A percentile compares a stretch with the other conserved stretches of the same genome.
Evolutionary conservation across 805 yeast genomes (phyloP).

Genomic region (Zygoascus biomembranicola): DNA sequence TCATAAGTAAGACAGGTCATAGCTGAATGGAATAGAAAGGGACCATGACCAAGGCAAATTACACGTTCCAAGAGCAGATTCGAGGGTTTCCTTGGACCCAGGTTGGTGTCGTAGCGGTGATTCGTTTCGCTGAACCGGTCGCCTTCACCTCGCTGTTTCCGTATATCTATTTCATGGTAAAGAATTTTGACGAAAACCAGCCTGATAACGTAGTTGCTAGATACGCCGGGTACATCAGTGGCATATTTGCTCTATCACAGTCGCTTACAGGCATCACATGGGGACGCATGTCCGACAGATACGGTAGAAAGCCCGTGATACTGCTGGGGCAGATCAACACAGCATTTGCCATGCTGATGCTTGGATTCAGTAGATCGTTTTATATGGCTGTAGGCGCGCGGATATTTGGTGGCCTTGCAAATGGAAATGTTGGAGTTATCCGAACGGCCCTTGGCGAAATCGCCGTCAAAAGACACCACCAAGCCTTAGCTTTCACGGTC

Average conservation of each 20-base stretch:
- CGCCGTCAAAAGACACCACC: conserved; percentile 48
- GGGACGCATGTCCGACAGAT: conserved; percentile 47
- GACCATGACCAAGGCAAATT: background rate
- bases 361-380: conserved; percentile 48
- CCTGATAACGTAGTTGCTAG: conserved; percentile 43
- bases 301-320: conserved; percentile 51
- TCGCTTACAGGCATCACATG: conserved; percentile 50
- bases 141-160: conserved; percentile 60
- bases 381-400: conserved; percentile 48
- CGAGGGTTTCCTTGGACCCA: conserved; percentile 51
- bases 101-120: conserved; percentile 32
- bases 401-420: conserved; percentile 46
- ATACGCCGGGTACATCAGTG: conserved; percentile 54
- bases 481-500: conserved; percentile 53
- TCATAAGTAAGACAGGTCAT: background rate
- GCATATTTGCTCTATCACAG: conserved; percentile 56
- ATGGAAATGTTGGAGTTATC: conserved; percentile 59
- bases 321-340: conserved; percentile 48
- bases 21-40: background rate
- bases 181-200: conserved; percentile 45
- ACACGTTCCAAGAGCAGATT: conserved; percentile 37
- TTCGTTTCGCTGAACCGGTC: conserved; percentile 54
- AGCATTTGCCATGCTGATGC: conserved; percentile 36
- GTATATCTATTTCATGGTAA: conserved; percentile 54
- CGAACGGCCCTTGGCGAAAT: conserved; percentile 56